A percentile compares a stretch with the other conserved stretches of the same genome.
Conservation (phyloP, 306 rosid genomes). For the Alnus glutinosa region DNA sequence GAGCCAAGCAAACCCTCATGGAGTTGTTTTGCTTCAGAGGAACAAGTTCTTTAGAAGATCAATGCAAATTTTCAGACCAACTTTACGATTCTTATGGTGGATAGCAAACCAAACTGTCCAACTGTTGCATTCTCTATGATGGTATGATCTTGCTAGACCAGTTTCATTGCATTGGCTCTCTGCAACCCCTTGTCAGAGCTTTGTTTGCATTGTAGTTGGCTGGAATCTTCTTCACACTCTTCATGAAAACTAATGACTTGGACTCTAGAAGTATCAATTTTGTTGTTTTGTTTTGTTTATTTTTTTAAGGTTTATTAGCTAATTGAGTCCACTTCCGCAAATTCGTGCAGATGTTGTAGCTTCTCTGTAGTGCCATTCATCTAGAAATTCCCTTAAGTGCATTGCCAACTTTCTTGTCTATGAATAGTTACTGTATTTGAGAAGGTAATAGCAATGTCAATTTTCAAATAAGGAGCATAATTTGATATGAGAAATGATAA, state of each 20-base stretch:
- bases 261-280: not conserved
- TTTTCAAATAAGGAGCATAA: not conserved
- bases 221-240: conserved; percentile 2
- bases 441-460: not conserved
- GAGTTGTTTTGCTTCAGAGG: not conserved
- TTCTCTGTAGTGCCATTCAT: not conserved
- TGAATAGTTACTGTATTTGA: not conserved
- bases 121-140: not conserved
- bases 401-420: not conserved
- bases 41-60: not conserved
- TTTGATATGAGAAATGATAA: not conserved
- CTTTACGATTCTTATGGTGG: not conserved
- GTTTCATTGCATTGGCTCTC: not conserved
- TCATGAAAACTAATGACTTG: not conserved
- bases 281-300: not conserved
- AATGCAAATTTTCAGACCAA: not conserved
- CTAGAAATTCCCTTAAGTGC: not conserved
- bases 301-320: not conserved
- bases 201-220: not conserved
- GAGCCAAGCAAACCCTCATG: conserved; percentile 2
- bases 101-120: not conserved
- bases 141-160: not conserved
- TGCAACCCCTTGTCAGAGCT: not conserved
- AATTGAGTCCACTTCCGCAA: not conserved
- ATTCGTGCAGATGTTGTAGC: not conserved